phyloP scores from a whole-genome alignment of 768 basidiomycete genomes.

The Fomitopsis pulvina region DNA sequence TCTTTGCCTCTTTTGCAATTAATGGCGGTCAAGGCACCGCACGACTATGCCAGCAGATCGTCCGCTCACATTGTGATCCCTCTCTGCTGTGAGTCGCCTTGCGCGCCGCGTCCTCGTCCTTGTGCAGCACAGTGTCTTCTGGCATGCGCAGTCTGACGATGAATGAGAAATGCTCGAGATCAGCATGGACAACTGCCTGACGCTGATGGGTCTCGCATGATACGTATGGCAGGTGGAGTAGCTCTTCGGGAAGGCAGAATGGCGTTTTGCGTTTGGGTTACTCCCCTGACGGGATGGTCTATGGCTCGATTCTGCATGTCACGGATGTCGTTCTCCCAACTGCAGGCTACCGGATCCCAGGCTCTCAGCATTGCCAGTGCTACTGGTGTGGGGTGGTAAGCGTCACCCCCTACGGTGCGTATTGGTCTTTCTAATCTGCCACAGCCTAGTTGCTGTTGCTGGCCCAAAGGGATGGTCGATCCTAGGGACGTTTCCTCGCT shows the following conservation, averaged over 20 bases:
- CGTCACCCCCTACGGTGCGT: no score
- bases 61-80: constrained; percentile 60
- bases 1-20: constrained; percentile 31
- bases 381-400: no score
- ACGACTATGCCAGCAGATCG: constrained; percentile 54
- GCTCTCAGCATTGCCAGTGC: no score
- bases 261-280: constrained; percentile 20
- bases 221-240: constrained; percentile 71
- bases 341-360: constrained; percentile 82
- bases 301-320: constrained; percentile 42
- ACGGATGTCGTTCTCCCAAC: constrained; percentile 69
- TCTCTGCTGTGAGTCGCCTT: constrained; percentile 60
- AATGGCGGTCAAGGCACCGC: constrained; percentile 58
- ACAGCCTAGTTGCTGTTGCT: no score
- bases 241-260: constrained; percentile 63
- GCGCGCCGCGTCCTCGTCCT: constrained; percentile 70
- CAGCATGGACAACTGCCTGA: constrained; percentile 76
- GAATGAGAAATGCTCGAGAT: constrained; percentile 75
- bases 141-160: constrained; percentile 69
- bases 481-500: no score
- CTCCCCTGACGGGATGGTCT: not conserved
- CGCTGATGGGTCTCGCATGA: constrained; percentile 75
- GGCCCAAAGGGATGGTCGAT: no score
- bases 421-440: no score
- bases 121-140: constrained; percentile 87